Evolutionary conservation across 2,329 filamentous ascomycete species (phyloP).

Genomic region (Clonostachys byssicola): DNA sequence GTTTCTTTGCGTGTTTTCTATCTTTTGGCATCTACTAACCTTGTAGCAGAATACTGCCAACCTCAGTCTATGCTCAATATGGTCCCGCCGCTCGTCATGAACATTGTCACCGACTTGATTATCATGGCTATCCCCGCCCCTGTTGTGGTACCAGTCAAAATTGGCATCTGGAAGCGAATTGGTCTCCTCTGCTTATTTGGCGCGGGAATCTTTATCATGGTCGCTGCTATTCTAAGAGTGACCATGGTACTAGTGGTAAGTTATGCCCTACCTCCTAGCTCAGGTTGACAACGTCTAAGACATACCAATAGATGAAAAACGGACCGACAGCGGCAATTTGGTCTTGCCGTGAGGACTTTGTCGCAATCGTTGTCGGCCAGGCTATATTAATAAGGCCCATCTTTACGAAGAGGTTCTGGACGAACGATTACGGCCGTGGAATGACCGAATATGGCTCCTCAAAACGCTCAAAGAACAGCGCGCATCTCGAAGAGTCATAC

Average conservation of each 20-base stretch:
- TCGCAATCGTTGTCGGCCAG: constrained; percentile 26
- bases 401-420: constrained; percentile 14
- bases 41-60: constrained; percentile 10
- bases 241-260: constrained; percentile 18
- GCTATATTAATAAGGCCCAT: constrained; percentile 24
- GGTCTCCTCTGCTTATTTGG: constrained; percentile 21
- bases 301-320: too few species aligned
- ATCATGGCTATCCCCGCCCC: constrained; percentile 26
- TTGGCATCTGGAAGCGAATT: constrained; percentile 17
- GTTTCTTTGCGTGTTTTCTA: too few species aligned
- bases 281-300: too few species aligned
- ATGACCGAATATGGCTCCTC: too few species aligned
- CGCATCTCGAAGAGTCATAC: too few species aligned
- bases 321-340: constrained; percentile 19
- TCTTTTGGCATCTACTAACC: too few species aligned
- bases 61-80: constrained; percentile 22
- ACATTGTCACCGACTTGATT: constrained; percentile 21
- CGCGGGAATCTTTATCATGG: constrained; percentile 22
- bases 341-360: constrained; percentile 27
- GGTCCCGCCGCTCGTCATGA: constrained; percentile 20
- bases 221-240: constrained; percentile 15
- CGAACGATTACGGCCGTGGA: background rate
- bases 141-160: constrained; percentile 13
- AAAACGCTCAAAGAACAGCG: too few species aligned
- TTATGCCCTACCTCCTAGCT: background rate